Evolutionary conservation across 352 stramenopile species (phyloP).

Genomic region (Phytophthora foliorum): DNA sequence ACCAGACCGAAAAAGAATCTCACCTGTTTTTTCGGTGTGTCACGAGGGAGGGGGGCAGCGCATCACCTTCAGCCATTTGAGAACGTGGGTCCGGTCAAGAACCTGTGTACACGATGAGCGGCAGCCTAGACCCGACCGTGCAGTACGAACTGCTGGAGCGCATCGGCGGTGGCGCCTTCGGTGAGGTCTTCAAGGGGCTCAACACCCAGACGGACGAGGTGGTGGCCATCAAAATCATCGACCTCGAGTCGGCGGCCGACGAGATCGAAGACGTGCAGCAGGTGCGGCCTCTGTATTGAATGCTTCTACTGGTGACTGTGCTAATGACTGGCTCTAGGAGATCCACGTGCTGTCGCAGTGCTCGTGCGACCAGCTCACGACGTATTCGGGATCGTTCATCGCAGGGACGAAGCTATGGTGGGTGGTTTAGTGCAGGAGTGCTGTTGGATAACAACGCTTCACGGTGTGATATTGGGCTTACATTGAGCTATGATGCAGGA

Average conservation of each 20-base stretch:
- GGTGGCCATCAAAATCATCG: slow-evolving; percentile 88
- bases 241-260: slow-evolving; percentile 84
- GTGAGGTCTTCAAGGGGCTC: slow-evolving; percentile 82
- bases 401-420: slow-evolving; percentile 85
- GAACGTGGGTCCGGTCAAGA: neutral
- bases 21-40: slow-evolving; percentile 11
- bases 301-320: neutral
- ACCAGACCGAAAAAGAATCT: slow-evolving; percentile 10
- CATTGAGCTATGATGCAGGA: slow-evolving; percentile 55
- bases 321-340: slow-evolving; percentile 57
- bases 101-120: slow-evolving; percentile 44
- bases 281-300: slow-evolving; percentile 27
- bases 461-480: neutral
- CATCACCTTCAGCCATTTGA: slow-evolving; percentile 12
- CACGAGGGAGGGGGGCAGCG: slow-evolving; percentile 2
- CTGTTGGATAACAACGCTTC: no score
- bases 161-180: slow-evolving; percentile 85
- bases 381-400: slow-evolving; percentile 91
- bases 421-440: neutral
- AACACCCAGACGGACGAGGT: slow-evolving; percentile 77
- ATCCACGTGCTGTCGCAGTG: slow-evolving; percentile 93
- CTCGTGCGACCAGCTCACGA: slow-evolving; percentile 90
- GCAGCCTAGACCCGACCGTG: slow-evolving; percentile 53
- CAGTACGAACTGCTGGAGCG: slow-evolving; percentile 87
- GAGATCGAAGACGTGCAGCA: slow-evolving; percentile 91